Conservation (phyloP, 2,329 filamentous ascomycete species). For the Ophiostoma sp. region DNA sequence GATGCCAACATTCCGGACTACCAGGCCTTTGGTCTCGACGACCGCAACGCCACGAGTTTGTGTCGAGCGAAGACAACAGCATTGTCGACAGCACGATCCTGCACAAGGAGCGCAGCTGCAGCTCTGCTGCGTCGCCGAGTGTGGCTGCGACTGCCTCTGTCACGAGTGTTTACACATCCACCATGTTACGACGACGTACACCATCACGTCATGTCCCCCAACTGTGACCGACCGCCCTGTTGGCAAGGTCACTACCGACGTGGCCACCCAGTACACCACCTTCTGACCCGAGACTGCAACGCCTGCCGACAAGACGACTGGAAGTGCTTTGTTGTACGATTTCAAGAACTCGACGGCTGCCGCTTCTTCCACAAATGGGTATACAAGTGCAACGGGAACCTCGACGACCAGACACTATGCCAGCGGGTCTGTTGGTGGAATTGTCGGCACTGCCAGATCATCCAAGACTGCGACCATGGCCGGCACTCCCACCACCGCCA, state of each 20-base stretch:
- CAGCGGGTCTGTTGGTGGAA: no score
- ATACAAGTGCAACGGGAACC: not conserved
- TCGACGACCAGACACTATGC: not conserved
- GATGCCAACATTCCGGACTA: no score
- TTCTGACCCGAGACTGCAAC: conserved; percentile 37
- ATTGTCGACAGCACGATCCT: no score
- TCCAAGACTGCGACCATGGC: not conserved
- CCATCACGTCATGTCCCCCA: conserved; percentile 26
- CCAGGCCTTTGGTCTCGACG: no score
- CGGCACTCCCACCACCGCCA: not conserved
- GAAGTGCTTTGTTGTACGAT: not conserved
- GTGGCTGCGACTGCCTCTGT: no score
- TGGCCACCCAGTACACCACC: conserved; percentile 35
- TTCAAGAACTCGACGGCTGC: not conserved
- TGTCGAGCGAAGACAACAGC: no score
- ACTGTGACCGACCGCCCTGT: conserved; percentile 27
- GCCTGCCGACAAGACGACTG: not conserved
- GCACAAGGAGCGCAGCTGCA: no score
- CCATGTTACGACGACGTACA: conserved; percentile 29
- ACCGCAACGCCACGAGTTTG: no score
- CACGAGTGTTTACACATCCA: no score
- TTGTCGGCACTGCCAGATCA: not conserved
- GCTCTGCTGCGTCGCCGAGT: no score
- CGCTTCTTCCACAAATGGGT: not conserved
- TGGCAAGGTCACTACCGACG: conserved; percentile 30